These are phyloP conservation scores for Colletotrichum sp. DNA, from an alignment of 2,329 filamentous ascomycete genomes.

Conservation along the genomic window DNA sequence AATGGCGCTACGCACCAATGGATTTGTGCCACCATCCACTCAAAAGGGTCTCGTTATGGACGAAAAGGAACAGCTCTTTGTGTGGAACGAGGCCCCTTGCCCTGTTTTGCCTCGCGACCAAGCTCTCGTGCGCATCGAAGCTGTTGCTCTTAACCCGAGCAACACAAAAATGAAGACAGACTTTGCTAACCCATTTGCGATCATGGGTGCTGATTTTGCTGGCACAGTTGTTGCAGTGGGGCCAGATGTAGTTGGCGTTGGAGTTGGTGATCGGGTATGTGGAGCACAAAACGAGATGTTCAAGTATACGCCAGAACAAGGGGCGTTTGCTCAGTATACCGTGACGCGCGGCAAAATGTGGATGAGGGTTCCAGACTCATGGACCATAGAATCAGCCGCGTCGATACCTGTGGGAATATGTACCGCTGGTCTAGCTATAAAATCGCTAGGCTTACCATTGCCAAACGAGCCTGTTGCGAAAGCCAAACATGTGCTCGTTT, in stretches of 20 bases:
- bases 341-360: background rate
- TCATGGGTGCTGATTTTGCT: conserved; percentile 33
- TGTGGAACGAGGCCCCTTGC: background rate
- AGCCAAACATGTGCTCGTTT: background rate
- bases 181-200: background rate
- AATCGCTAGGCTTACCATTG: background rate
- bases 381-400: background rate
- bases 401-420: background rate
- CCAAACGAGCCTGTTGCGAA: conserved; percentile 19
- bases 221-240: conserved; percentile 22
- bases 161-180: conserved; percentile 31
- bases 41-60: background rate
- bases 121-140: background rate
- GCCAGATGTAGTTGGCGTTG: conserved; percentile 21
- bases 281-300: conserved; percentile 17
- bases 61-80: background rate
- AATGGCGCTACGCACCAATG: background rate
- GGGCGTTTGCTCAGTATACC: background rate
- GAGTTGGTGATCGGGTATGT: conserved; percentile 31
- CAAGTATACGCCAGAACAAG: conserved; percentile 6
- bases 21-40: background rate
- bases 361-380: background rate
- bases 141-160: conserved; percentile 32
- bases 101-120: background rate
- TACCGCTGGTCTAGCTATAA: background rate